phyloP scores from a whole-genome alignment of 2,329 filamentous ascomycete genomes.

The Aspergillus thermomutatus region DNA sequence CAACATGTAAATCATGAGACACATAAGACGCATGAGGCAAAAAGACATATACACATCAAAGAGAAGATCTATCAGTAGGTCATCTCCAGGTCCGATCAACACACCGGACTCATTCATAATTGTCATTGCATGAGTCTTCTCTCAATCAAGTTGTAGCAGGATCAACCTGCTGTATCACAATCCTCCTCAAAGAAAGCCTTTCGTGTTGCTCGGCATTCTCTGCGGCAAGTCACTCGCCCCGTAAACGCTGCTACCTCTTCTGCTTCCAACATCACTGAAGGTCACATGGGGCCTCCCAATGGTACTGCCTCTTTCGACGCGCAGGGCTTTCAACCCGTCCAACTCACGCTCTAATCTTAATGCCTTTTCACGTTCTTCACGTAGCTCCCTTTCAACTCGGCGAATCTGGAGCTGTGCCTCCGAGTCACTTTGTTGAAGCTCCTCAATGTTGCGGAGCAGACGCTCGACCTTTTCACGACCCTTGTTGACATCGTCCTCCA shows the following conservation, averaged over 20 bases:
- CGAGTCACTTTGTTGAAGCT: slow-evolving; percentile 85
- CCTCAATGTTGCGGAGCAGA: slow-evolving; percentile 85
- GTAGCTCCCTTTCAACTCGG: slow-evolving; percentile 82
- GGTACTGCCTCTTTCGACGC: slow-evolving; percentile 57
- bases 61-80: not conserved
- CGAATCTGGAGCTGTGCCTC: slow-evolving; percentile 75
- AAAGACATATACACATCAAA: not conserved
- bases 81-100: not conserved
- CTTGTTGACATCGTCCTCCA: slow-evolving; percentile 78
- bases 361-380: slow-evolving; percentile 81
- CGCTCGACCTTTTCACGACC: slow-evolving; percentile 89
- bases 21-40: slow-evolving; percentile 2
- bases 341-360: slow-evolving; percentile 83
- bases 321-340: slow-evolving; percentile 72
- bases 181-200: slow-evolving; percentile 64
- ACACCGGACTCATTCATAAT: not conserved
- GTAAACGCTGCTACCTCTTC: slow-evolving; percentile 37
- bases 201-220: slow-evolving; percentile 70
- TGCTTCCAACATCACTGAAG: slow-evolving; percentile 40
- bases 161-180: slow-evolving; percentile 14
- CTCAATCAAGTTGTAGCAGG: slow-evolving; percentile 10
- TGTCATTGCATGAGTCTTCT: not conserved
- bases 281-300: slow-evolving; percentile 28
- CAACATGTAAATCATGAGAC: slow-evolving; percentile 7
- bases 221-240: slow-evolving; percentile 54